Evolutionary conservation across 2,329 filamentous ascomycete species (phyloP), one percentile per base, ranked within the genome.

Genomic region (Aspergillus sp.): DNA sequence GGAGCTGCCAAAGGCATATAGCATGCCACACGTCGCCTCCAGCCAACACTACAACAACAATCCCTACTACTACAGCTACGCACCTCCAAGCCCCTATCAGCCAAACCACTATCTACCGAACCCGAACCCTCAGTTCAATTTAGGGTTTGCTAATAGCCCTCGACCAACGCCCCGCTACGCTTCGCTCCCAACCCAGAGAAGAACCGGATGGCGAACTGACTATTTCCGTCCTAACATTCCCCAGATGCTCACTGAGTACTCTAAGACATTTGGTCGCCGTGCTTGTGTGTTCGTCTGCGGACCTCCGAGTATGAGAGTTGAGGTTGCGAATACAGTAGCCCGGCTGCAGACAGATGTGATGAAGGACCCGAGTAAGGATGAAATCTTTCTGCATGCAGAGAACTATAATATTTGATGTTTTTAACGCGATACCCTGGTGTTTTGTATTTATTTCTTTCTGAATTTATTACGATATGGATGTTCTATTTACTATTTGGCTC

Each of bases 211-310:
- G 89, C 86, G 81, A 51, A 89, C 93, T 10, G 90, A 96, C 68
- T 96, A 96, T 65, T 90, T 90, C 12, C 81, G 91, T 0, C 91
- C 91, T 0, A 86, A 95, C 54, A 79, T 97, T 31, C 85, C 88
- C 1, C 91, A 85, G 64, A 88, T 95, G 81, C 77, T 97, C 42
- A 83, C 81, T 58, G 83, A 93, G 51, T 85, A 90, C 78, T 86
- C 88, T 5, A 83, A 80, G 19, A 85, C 83, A n/a, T 85, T 94
- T 45, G 90, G 91, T 2, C 76, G 86, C 36, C 74, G 89, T 45
- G 90, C 88, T 3, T 91, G 89, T 53, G 88, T 96, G 5, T 95
- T 94, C 64, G 90, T 97, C 10, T 97, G 91, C 60, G 91, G 91
- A 0, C 91, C 91, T 12, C 82, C 88, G 1, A 76, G 81, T 45